Evolutionary conservation across 2,329 filamentous ascomycete species (phyloP).

Genomic region (Alternaria brassicae): DNA sequence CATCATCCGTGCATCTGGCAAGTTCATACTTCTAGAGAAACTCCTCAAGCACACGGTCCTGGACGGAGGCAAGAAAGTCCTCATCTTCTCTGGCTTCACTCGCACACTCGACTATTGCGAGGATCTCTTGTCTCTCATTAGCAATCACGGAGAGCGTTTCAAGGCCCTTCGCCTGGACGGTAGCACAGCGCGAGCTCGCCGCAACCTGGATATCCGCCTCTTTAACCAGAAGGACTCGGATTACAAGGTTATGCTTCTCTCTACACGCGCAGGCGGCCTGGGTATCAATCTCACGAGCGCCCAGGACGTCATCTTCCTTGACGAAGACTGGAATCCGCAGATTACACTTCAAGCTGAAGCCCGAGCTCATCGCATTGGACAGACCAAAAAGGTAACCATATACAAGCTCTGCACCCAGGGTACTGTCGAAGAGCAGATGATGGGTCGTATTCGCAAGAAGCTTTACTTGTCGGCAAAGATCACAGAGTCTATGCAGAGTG

Average conservation of each 20-base stretch:
- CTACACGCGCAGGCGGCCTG: constrained; percentile 62
- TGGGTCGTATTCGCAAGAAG: constrained; percentile 66
- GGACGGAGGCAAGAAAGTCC: constrained; percentile 60
- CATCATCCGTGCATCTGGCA: constrained; percentile 60
- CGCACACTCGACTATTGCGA: constrained; percentile 60
- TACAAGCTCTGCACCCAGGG: constrained; percentile 65
- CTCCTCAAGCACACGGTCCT: constrained; percentile 58
- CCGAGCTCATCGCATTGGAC: constrained; percentile 62
- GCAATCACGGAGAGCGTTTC: constrained; percentile 52
- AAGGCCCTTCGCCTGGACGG: constrained; percentile 61
- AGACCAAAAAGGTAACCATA: constrained; percentile 61
- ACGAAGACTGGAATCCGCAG: constrained; percentile 64
- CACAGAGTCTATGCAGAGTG: constrained; percentile 64
- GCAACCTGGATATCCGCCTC: constrained; percentile 61
- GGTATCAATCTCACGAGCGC: constrained; percentile 64
- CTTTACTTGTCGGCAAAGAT: constrained; percentile 67
- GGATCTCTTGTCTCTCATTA: constrained; percentile 57
- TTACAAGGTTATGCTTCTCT: constrained; percentile 63
- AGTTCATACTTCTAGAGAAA: constrained; percentile 64
- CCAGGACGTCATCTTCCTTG: constrained; percentile 64
- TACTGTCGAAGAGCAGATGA: constrained; percentile 66
- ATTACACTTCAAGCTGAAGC: constrained; percentile 63
- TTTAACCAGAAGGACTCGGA: constrained; percentile 58
- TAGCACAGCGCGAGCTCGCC: constrained; percentile 55
- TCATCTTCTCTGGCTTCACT: constrained; percentile 66